Percentiles rank a stretch among this genome's conserved stretches.
Conservation (phyloP, 1,284 basidiomycete genomes). For the Phellinidium pouzarii region DNA sequence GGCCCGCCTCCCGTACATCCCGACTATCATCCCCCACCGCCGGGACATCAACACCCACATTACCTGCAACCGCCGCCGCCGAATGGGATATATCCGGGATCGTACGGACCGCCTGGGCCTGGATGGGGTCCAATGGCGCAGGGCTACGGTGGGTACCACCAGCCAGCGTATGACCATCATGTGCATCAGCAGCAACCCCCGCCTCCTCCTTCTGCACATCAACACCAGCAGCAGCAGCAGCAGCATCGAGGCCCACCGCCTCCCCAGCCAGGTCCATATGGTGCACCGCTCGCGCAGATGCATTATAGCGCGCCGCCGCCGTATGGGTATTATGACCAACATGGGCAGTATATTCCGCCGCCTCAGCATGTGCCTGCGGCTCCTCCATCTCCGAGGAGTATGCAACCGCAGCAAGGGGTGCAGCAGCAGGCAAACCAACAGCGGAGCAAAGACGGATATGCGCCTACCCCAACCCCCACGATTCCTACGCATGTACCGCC, state of each 20-base stretch:
- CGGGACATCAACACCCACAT: constrained; percentile 27
- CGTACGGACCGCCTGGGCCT: constrained; percentile 20
- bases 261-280: constrained; percentile 25
- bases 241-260: constrained; percentile 14
- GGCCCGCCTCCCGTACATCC: constrained; percentile 23
- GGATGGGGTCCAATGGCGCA: constrained; percentile 10
- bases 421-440: constrained; percentile 13
- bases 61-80: constrained; percentile 16
- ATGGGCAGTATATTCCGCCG: constrained; percentile 16
- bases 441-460: constrained; percentile 1
- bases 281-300: constrained; percentile 22
- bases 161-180: constrained; percentile 16
- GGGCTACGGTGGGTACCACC: constrained; percentile 18
- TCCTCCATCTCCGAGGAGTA: neutral
- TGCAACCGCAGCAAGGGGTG: constrained; percentile 1
- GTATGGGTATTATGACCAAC: constrained; percentile 19
- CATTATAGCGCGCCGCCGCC: constrained; percentile 12
- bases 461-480: neutral
- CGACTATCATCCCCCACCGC: constrained; percentile 19
- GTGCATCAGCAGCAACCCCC: constrained; percentile 11
- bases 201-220: constrained; percentile 10
- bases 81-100: constrained; percentile 11
- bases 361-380: constrained; percentile 7
- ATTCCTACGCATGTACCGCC: neutral
- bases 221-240: constrained; percentile 14